These are phyloP conservation scores for Letharia columbiana DNA, from an alignment of 495 filamentous ascomycete species.

Conservation along the genomic window DNA sequence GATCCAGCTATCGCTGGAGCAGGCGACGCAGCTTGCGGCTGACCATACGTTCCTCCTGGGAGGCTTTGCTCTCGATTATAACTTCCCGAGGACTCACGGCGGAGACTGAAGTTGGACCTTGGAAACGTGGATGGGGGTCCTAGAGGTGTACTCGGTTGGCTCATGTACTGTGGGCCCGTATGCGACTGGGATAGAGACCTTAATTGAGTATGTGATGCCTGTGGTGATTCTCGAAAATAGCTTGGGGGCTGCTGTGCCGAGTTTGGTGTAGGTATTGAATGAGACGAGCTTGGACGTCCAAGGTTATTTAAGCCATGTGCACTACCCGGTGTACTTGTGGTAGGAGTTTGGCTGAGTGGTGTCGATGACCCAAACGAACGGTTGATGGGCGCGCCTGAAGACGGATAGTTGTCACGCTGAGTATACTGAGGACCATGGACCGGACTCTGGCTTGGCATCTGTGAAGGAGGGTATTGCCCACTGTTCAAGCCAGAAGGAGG, in stretches of 20 bases:
- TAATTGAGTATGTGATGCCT: slow-evolving; percentile 32
- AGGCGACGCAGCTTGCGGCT: slow-evolving; percentile 9
- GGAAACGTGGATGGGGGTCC: slow-evolving; percentile 36
- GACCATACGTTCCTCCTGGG: slow-evolving; percentile 33
- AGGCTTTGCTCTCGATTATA: slow-evolving; percentile 32
- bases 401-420: slow-evolving; percentile 29
- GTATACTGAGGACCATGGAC: slow-evolving; percentile 31
- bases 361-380: slow-evolving; percentile 30
- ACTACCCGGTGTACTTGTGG: slow-evolving; percentile 22
- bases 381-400: slow-evolving; percentile 28
- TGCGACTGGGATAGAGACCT: slow-evolving; percentile 36
- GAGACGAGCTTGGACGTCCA: slow-evolving; percentile 42
- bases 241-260: slow-evolving; percentile 28
- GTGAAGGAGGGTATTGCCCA: slow-evolving; percentile 34
- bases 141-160: slow-evolving; percentile 41
- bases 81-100: slow-evolving; percentile 19
- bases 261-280: slow-evolving; percentile 38
- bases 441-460: slow-evolving; percentile 23
- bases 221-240: slow-evolving; percentile 37
- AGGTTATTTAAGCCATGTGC: slow-evolving; percentile 29
- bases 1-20: slow-evolving; percentile 14
- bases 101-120: slow-evolving; percentile 18
- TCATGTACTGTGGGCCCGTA: slow-evolving; percentile 33
- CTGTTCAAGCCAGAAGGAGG: slow-evolving; percentile 30
- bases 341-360: slow-evolving; percentile 23